Percentiles rank a stretch among this genome's conserved stretches.
Evolutionary conservation across 371 early-diverging fungal genomes (phyloP).

Genomic region (Circinella minor): DNA sequence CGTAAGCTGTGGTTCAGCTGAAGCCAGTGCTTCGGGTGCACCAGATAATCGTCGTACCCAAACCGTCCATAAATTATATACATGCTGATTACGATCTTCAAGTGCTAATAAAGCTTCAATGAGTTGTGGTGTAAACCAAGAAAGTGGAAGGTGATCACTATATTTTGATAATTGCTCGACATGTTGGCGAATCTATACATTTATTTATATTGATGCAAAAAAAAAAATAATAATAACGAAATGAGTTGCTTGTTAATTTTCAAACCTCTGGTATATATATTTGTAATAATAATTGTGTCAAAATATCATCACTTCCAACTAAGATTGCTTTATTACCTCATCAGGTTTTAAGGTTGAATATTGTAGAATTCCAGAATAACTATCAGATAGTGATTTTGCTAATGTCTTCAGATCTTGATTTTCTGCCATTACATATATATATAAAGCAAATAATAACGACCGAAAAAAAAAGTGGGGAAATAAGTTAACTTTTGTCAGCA

Average conservation of each 20-base stretch:
- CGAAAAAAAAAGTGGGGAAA: slow-evolving; percentile 15
- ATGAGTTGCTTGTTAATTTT: no score
- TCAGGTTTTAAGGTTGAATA: slow-evolving; percentile 23
- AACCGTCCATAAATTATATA: slow-evolving; percentile 31
- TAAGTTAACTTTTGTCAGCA: neutral
- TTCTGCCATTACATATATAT: slow-evolving; percentile 4
- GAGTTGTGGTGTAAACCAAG: slow-evolving; percentile 47
- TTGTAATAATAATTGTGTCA: no score
- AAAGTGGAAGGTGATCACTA: slow-evolving; percentile 45
- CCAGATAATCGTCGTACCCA: slow-evolving; percentile 43
- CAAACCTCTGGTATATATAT: no score
- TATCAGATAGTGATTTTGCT: slow-evolving; percentile 40
- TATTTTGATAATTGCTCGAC: slow-evolving; percentile 39
- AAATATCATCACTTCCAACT: no score
- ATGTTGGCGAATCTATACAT: slow-evolving; percentile 29
- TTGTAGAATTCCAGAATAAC: slow-evolving; percentile 41
- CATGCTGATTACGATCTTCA: slow-evolving; percentile 10
- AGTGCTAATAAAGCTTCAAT: slow-evolving; percentile 26
- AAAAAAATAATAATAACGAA: no score
- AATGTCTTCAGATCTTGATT: slow-evolving; percentile 37
- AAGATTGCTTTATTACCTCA: slow-evolving; percentile 16
- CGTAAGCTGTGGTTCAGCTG: slow-evolving; percentile 17
- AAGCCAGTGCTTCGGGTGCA: slow-evolving; percentile 11
- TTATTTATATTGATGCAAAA: no score
- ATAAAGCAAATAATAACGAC: neutral